Percentiles rank a stretch among this genome's conserved stretches.
phyloP scores from a whole-genome alignment of 108 stramenopile species.

The Pinguiococcus pyrenoidosus region DNA sequence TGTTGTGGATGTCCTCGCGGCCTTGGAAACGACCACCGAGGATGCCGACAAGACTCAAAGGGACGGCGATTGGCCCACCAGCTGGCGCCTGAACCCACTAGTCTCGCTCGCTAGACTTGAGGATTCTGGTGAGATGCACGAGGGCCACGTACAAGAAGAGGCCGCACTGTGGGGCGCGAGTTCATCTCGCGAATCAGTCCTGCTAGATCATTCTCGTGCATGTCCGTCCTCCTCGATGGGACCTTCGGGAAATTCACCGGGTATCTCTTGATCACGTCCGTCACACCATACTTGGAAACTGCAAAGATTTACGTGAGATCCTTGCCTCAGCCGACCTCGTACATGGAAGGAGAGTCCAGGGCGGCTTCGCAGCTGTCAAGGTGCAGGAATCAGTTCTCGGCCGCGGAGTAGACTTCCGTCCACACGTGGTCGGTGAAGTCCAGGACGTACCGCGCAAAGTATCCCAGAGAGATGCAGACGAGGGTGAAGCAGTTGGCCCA shows the following conservation, averaged over 20 bases:
- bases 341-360: conserved; percentile 80
- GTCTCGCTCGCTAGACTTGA: too few relatives aligned
- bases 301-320: conserved; percentile 60
- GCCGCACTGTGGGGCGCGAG: too few relatives aligned
- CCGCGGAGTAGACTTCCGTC: conserved; percentile 63
- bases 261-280: conserved; percentile 81
- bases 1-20: too few relatives aligned
- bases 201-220: too few relatives aligned
- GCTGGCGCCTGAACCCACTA: too few relatives aligned
- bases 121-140: too few relatives aligned
- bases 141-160: too few relatives aligned
- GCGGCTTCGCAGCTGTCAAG: conserved; percentile 83
- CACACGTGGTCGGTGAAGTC: conserved; percentile 98
- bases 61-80: too few relatives aligned
- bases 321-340: conserved; percentile 95
- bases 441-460: conserved; percentile 73
- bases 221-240: too few relatives aligned
- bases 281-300: conserved; percentile 47
- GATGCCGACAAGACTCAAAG: too few relatives aligned
- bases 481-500: conserved; percentile 89
- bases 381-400: conserved; percentile 61
- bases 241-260: conserved; percentile 36
- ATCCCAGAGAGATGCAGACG: conserved; percentile 63
- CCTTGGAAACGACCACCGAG: too few relatives aligned
- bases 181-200: too few relatives aligned